phyloP scores from a whole-genome alignment of 2,329 filamentous ascomycete species.

The Teratosphaeria viscida region DNA sequence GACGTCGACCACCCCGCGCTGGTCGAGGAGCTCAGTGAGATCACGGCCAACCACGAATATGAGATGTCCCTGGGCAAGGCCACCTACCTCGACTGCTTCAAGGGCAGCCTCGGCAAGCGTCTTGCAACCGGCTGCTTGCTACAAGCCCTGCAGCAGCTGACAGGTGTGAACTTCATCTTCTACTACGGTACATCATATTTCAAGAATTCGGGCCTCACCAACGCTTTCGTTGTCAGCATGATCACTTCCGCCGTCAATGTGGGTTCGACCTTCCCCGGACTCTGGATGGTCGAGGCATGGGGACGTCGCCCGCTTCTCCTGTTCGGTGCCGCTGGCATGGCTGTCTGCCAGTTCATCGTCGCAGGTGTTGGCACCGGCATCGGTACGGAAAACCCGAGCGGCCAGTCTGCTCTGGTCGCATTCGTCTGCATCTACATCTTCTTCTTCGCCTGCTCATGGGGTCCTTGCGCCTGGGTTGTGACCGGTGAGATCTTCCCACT shows the following conservation, averaged over 20 bases:
- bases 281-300: constrained; percentile 59
- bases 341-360: constrained; percentile 39
- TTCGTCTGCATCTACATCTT: constrained; percentile 30
- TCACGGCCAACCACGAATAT: constrained; percentile 82
- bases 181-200: constrained; percentile 67
- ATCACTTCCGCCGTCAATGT: constrained; percentile 62
- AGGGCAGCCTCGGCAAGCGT: constrained; percentile 53
- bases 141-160: constrained; percentile 72
- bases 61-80: constrained; percentile 54
- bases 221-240: constrained; percentile 34
- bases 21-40: constrained; percentile 63
- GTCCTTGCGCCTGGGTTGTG: constrained; percentile 39
- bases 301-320: constrained; percentile 66
- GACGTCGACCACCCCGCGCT: constrained; percentile 50
- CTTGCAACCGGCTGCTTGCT: constrained; percentile 62
- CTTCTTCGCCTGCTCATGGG: constrained; percentile 16
- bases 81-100: constrained; percentile 56
- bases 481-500: constrained; percentile 28
- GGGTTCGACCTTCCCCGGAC: constrained; percentile 61
- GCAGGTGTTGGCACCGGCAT: constrained; percentile 44
- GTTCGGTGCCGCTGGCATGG: constrained; percentile 66
- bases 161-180: constrained; percentile 53
- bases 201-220: constrained; percentile 32
- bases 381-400: constrained; percentile 27
- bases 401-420: constrained; percentile 26